These are phyloP conservation scores for Chaetomiaceae sp. DNA, from an alignment of 2,329 filamentous ascomycete genomes.

Conservation along the genomic window DNA sequence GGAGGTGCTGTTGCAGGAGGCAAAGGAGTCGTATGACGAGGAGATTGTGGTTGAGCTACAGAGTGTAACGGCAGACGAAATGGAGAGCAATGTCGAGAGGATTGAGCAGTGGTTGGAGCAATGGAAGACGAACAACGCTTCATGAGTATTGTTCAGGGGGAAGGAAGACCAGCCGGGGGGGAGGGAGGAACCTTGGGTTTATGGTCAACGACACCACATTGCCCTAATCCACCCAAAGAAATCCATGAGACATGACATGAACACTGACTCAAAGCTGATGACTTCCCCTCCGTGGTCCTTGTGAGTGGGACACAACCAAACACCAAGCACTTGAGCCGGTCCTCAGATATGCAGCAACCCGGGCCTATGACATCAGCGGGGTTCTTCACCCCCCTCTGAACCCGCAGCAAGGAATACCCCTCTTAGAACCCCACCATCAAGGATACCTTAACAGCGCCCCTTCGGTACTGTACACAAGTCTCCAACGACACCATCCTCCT, in stretches of 20 bases:
- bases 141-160: neutral
- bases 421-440: constrained; percentile 6
- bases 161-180: neutral
- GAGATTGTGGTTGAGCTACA: constrained; percentile 84
- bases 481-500: neutral
- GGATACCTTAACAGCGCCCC: no score
- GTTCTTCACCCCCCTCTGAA: no score
- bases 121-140: constrained; percentile 64
- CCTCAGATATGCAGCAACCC: constrained; percentile 11
- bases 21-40: constrained; percentile 77
- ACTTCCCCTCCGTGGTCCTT: no score
- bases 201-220: no score
- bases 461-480: no score
- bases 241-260: constrained; percentile 1
- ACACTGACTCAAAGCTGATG: neutral
- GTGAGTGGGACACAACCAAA: no score
- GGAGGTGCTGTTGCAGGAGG: constrained; percentile 88
- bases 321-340: no score
- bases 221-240: no score
- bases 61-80: constrained; percentile 77
- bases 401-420: neutral
- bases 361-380: neutral
- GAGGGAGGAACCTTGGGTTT: neutral
- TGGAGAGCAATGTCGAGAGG: constrained; percentile 82
- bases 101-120: constrained; percentile 76